phyloP scores from a whole-genome alignment of 2,329 filamentous ascomycete species.

The Xylariaceae sp. region DNA sequence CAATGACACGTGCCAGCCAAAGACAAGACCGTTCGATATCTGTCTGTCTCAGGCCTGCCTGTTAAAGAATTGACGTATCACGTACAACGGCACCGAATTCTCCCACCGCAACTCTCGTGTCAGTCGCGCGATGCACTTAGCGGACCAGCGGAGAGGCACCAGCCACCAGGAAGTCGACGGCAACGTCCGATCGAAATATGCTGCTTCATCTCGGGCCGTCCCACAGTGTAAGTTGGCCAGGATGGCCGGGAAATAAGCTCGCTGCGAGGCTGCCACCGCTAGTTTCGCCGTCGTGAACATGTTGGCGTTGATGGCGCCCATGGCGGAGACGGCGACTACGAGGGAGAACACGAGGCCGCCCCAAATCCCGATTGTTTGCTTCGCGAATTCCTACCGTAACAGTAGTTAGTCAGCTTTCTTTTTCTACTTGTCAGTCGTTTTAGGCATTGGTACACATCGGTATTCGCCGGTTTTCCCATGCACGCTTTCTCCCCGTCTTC shows the following conservation, averaged over 20 bases:
- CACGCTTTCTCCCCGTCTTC: too few relatives aligned
- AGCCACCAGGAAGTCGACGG: too few relatives aligned
- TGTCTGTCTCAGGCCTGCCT: too few relatives aligned
- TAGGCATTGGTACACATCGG: conserved; percentile 13
- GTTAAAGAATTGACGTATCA: too few relatives aligned
- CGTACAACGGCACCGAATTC: conserved; percentile 17
- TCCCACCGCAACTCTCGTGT: conserved; percentile 22
- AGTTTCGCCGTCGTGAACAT: conserved; percentile 42
- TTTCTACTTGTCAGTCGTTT: conserved; percentile 7
- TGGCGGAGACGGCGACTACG: conserved; percentile 37
- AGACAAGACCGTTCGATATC: too few relatives aligned
- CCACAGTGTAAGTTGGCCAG: conserved; percentile 27
- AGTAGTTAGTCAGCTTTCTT: too few relatives aligned
- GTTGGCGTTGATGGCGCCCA: conserved; percentile 41
- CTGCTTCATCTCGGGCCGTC: conserved; percentile 26
- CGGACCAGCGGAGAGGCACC: conserved; percentile 15
- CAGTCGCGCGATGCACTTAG: conserved; percentile 21
- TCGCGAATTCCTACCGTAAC: conserved; percentile 29
- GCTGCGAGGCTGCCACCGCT: conserved; percentile 34
- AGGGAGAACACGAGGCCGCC: conserved; percentile 38
- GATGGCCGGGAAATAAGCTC: conserved; percentile 26
- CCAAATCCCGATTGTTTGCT: conserved; percentile 32
- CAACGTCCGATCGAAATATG: conserved; percentile 20
- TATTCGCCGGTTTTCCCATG: conserved; percentile 17
- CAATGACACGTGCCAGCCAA: too few relatives aligned